Evolutionary conservation across 2,329 filamentous ascomycete genomes (phyloP), one percentile per base, ranked within the genome.

Genomic region (Hymenoscyphus fructigenus): DNA sequence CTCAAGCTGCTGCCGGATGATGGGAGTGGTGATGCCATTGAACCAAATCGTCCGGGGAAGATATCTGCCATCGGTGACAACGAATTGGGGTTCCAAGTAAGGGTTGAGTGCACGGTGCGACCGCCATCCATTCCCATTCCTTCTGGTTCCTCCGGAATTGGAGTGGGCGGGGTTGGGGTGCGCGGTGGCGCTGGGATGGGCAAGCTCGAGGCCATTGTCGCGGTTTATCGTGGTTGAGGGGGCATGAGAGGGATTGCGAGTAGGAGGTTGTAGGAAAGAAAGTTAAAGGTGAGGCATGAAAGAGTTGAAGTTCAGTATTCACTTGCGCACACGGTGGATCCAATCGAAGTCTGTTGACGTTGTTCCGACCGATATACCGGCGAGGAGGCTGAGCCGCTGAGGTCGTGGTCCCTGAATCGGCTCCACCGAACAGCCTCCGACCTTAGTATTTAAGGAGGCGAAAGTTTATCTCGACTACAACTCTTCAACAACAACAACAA

Each of bases 141-240:
- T 15, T 68, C 66, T 57, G 66, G 60, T 72, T 69, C 83, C 62
- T 82, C 80, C n/a, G 73, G 72, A 59, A 76, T 74, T 66, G 78
- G 74, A 72, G 84, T 81, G 68, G 87, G 87, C 69, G 87, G 88
- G 71, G 88, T 88, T 14, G 87, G 87, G 36, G 88, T 88, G 70
- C 85, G 82, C 63, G 88, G 87, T 66, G 85, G 86, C 53, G 83
- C 76, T 64, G 85, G 85, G 67, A 87, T 81, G 60, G 85, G 83
- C 68, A 86, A 80, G 69, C 80, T 80, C 65, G 85, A 82, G 68
- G 85, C 85, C 87, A 89, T 90, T 15, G 63, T 65, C 44, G 59
- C 57, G 60, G 55, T 65, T 50, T 68, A 67, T 55, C 36, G 65
- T 44, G 17, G 9, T 67, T 28, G 47, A 62, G 20, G 58, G 55